Evolutionary conservation across 192 early-diverging fungal genomes (phyloP).

Genomic region (Coemansia sp.): DNA sequence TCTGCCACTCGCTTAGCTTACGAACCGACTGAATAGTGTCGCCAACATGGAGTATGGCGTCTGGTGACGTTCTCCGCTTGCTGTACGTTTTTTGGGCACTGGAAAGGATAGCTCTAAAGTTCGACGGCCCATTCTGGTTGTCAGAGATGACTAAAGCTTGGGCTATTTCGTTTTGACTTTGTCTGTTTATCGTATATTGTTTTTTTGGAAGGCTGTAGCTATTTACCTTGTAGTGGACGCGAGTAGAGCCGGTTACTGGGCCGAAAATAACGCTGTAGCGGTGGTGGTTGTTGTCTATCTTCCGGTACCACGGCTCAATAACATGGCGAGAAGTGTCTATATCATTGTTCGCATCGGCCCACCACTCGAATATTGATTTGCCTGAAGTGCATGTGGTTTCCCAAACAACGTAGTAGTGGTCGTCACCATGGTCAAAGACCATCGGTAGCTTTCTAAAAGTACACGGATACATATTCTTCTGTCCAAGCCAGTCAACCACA

Average conservation of each 20-base stretch:
- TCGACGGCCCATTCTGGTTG: conserved; percentile 39
- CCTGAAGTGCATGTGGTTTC: conserved; percentile 37
- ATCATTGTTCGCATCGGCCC: conserved; percentile 9
- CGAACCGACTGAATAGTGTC: conserved; percentile 64
- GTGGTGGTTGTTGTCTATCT: conserved; percentile 33
- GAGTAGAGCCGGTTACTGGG: conserved; percentile 15
- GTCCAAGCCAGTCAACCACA: conserved; percentile 22
- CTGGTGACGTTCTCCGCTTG: conserved; percentile 8
- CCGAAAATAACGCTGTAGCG: conserved; percentile 42
- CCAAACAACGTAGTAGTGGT: conserved; percentile 50
- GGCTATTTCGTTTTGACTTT: neutral
- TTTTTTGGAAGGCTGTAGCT: conserved; percentile 21
- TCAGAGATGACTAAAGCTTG: conserved; percentile 45
- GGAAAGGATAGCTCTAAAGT: conserved; percentile 29
- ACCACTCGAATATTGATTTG: conserved; percentile 38
- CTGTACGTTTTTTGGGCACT: neutral
- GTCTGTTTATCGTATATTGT: conserved; percentile 25
- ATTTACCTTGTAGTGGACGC: conserved; percentile 27
- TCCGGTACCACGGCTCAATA: conserved; percentile 28
- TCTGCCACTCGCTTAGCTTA: conserved; percentile 68
- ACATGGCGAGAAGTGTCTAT: neutral
- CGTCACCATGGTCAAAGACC: conserved; percentile 44
- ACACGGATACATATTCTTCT: conserved; percentile 29
- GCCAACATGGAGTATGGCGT: conserved; percentile 68
- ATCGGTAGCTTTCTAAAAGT: conserved; percentile 34